Percentiles rank a stretch among this genome's conserved stretches.
These are phyloP conservation scores for Udeniomyces megalosporus DNA, from an alignment of 768 basidiomycete genomes.

Conservation along the genomic window DNA sequence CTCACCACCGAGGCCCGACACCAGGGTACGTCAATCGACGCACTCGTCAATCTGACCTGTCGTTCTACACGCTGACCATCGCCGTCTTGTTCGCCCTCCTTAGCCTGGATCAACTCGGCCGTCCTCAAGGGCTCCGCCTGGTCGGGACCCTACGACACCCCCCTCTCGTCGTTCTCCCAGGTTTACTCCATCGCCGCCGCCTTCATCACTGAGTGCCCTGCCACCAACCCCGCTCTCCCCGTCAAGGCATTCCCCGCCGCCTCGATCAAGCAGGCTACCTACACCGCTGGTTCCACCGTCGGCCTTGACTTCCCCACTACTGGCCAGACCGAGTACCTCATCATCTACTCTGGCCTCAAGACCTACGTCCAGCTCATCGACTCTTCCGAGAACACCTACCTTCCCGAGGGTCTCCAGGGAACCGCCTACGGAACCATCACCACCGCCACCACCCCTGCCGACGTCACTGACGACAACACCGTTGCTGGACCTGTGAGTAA, in stretches of 20 bases:
- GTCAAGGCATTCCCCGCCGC: slow-evolving; percentile 42
- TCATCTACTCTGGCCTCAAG: slow-evolving; percentile 39
- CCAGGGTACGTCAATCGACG: too few species aligned
- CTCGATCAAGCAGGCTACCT: slow-evolving; percentile 18
- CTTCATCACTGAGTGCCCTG: slow-evolving; percentile 43
- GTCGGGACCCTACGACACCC: slow-evolving; percentile 45
- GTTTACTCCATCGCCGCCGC: slow-evolving; percentile 36
- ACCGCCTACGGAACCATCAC: slow-evolving; percentile 41
- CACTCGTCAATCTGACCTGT: too few species aligned
- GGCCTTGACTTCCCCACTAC: slow-evolving; percentile 29
- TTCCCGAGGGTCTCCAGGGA: slow-evolving; percentile 29
- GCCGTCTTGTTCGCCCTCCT: too few species aligned
- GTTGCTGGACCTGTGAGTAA: slow-evolving; percentile 43
- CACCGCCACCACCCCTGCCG: slow-evolving; percentile 30
- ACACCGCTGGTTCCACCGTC: slow-evolving; percentile 24
- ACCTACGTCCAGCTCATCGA: slow-evolving; percentile 34
- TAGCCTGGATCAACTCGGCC: slow-evolving; percentile 46
- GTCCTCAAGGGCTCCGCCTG: slow-evolving; percentile 39
- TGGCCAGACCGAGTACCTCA: slow-evolving; percentile 21
- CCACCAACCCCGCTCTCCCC: slow-evolving; percentile 39
- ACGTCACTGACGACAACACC: slow-evolving; percentile 36
- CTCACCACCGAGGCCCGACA: slow-evolving; percentile 49
- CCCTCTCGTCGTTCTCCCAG: slow-evolving; percentile 30
- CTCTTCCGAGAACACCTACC: not conserved
- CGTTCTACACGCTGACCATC: too few species aligned